These are phyloP conservation scores for Spathaspora boniae DNA, from an alignment of 805 yeast genomes.

Conservation along the genomic window DNA sequence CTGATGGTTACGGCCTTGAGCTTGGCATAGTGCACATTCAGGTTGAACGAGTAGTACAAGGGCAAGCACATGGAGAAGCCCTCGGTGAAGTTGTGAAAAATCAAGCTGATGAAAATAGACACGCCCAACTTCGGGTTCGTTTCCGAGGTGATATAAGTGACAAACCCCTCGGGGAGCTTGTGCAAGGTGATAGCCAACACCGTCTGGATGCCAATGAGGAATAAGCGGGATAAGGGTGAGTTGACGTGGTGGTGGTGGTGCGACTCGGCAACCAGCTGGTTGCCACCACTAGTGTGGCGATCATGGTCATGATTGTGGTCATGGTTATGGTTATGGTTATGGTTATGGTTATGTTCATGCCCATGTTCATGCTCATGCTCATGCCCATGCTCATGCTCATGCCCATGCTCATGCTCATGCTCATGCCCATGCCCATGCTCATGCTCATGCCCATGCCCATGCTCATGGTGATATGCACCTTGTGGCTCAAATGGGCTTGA, in stretches of 20 bases:
- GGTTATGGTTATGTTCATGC: constrained; percentile 2
- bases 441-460: not conserved
- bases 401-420: constrained; percentile 4
- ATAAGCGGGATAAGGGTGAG: constrained; percentile 71
- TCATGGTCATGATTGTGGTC: constrained; percentile 7
- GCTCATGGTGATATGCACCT: not conserved
- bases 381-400: constrained; percentile 7
- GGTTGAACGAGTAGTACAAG: constrained; percentile 65
- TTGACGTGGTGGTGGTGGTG: constrained; percentile 80
- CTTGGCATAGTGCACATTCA: constrained; percentile 37
- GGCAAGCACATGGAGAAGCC: constrained; percentile 95
- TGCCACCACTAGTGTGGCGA: constrained; percentile 17
- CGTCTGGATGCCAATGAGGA: constrained; percentile 88
- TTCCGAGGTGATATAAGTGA: constrained; percentile 78
- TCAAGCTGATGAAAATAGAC: constrained; percentile 76
- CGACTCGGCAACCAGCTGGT: constrained; percentile 28
- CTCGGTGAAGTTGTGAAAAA: constrained; percentile 88
- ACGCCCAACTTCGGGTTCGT: constrained; percentile 62
- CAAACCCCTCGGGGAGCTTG: constrained; percentile 93
- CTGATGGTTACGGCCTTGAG: constrained; percentile 61
- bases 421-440: constrained; percentile 5
- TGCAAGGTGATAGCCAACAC: constrained; percentile 83
- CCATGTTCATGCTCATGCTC: not conserved
- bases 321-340: constrained; percentile 4
- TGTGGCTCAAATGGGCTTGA: not conserved